Evolutionary conservation across 129 eudicot species (phyloP).

Genomic region (Solidago caesia): DNA sequence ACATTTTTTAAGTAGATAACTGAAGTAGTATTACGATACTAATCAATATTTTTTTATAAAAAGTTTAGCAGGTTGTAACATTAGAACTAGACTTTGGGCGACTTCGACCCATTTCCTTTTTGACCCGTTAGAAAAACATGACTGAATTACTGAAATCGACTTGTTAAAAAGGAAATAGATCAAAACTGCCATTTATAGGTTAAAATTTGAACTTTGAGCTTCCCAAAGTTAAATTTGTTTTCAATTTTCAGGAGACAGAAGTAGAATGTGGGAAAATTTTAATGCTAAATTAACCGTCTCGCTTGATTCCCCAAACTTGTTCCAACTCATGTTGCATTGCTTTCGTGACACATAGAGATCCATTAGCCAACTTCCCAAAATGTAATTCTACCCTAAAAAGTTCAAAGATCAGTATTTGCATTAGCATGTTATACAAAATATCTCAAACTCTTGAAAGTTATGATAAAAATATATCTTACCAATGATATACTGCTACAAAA

Average conservation of each 20-base stretch:
- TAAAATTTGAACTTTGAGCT: neutral
- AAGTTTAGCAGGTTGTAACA: neutral
- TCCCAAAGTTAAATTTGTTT: neutral
- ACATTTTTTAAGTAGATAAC: neutral
- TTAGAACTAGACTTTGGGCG: neutral
- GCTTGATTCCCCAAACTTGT: slow-evolving; percentile 96
- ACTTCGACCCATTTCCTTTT: neutral
- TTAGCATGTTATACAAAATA: slow-evolving; percentile 21
- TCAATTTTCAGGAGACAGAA: slow-evolving; percentile 14
- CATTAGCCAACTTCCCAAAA: slow-evolving; percentile 87
- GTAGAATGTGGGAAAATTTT: neutral
- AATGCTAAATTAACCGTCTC: slow-evolving; percentile 38
- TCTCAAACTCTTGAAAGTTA: neutral
- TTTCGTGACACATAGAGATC: slow-evolving; percentile 84
- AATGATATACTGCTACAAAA: slow-evolving; percentile 76
- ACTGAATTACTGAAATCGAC: neutral
- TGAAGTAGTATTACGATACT: slow-evolving; percentile 9
- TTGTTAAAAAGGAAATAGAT: neutral
- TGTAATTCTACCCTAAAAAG: slow-evolving; percentile 72
- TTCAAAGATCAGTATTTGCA: slow-evolving; percentile 11
- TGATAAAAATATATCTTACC: slow-evolving; percentile 46
- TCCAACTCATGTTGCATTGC: slow-evolving; percentile 98
- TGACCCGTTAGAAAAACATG: too few relatives aligned
- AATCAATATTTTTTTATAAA: neutral
- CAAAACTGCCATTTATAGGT: neutral